Evolutionary conservation across 176 grass and related monocot species (phyloP), one percentile per base, ranked within the genome.

Genomic region (Juncus inflexus): DNA sequence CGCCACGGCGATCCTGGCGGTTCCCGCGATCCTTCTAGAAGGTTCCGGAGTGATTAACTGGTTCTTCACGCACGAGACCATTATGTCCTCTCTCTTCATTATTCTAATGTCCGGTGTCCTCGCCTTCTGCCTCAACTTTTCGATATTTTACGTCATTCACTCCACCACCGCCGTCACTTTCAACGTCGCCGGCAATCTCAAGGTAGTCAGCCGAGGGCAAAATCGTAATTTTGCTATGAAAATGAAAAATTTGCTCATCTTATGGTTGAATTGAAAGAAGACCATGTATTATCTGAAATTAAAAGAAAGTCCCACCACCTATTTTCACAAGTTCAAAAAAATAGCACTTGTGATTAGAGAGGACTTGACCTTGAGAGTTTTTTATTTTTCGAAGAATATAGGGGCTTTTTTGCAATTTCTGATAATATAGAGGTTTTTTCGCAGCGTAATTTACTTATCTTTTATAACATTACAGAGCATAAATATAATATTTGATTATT

Each of bases 51-150:
- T 91, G 9, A 69, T 86, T 15, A 77, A 83, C 82, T 97, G 92
- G 92, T 84, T 97, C 74, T 91, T 86, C 77, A 86, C 87, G 42
- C 87, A 97, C 41, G 82, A 89, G 67, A 60, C 82, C 0, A 50
- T 97, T 6, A 9, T 61, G 61, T 74, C 87, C 12, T 64, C 92
- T 0, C 12, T 89, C 67, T 36, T 82, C 42, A 91, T 97, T 67
- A 89, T 97, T 78, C 64, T 97, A 40, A 81, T 65, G 28, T 97
- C 92, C 42, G 92, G 92, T 49, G 64, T 97, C 47, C 62, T 90
- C 68, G 92, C 92, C 0, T 97, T 97, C 67, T 97, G 92, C 61
- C 92, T 97, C 43, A 97, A 97, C 60, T 97, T 97, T 74, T 97
- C 87, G 49, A 97, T 97, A 37, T 97, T 97, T 74, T 91, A 97